Base-by-base conservation (phyloP, 805 yeast genomes). In the Saccharomycodes ludwigii region DNA sequence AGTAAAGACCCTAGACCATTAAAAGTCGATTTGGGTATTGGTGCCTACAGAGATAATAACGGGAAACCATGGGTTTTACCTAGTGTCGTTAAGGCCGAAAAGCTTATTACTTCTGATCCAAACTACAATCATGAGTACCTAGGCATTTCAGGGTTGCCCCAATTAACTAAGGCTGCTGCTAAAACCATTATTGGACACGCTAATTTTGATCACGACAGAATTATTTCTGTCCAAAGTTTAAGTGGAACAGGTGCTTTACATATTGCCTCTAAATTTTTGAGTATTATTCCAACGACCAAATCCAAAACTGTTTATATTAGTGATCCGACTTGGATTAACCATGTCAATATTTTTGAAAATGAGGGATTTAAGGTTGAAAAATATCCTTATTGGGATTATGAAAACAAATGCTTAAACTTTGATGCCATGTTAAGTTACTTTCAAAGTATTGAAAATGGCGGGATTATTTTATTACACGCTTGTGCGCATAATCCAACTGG, bases 401-500 rank as follows among this genome's bases (percentile, higher is more conserved):
- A 61, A 14, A 70, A 76, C 35, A 82, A 82, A 58, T 61, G 76
- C 3, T 66, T 88, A 44, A 79, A 82, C 52, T 56, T 86, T 37
- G 63, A 68, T 6, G 94, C 85, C 1, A 73, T 76, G 49, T 43
- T 86, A 22, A 42, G 46, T 9, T 60, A 83, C 27, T 76, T 88
- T 40, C 62, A 69, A 29, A 35, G 53, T 14, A 93, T 95, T 9
- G 77, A 78, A 33, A 52, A 55, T 6, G 94, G 94, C 30, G 83
- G 94, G 6, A 63, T 84, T 27, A 75, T 88, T 44, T 57, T 88
- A 36, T 65, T 88, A 38, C 98, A 88, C 53, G 85, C 97, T 3
- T 86, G 96, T 57, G 97, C 97, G 21, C 98, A 88, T 60, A 88
- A 88, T 57, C 97, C 98, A 37, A 88, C 97, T 15, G 98, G 97